Conservation (phyloP, 345 rosid species). For the Fremontodendron californicum region DNA sequence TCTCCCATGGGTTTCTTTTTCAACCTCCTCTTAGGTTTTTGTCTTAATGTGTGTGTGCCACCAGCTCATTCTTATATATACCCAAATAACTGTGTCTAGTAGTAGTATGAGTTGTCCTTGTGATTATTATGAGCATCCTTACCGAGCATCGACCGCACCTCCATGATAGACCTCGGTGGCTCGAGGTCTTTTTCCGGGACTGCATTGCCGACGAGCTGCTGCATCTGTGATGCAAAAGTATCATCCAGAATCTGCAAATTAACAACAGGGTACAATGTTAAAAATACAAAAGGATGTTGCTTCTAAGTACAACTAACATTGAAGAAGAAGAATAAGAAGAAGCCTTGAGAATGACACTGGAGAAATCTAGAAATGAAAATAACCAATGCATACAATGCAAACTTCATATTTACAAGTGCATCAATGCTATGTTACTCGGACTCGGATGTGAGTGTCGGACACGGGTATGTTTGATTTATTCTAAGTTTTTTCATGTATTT, state of each 20-base stretch:
- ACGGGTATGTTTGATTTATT: too few relatives aligned
- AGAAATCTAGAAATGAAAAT: background rate
- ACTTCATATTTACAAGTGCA: background rate
- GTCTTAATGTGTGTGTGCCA: background rate
- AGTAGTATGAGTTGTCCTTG: slow-evolving; percentile 63
- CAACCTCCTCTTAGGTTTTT: too few relatives aligned
- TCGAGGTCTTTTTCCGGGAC: slow-evolving; percentile 83
- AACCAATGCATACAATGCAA: background rate
- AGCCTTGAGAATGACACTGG: background rate
- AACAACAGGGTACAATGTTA: background rate
- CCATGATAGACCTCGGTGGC: slow-evolving; percentile 86
- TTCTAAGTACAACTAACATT: background rate
- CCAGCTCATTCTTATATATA: background rate
- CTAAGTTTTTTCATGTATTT: too few relatives aligned
- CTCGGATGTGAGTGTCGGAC: too few relatives aligned
- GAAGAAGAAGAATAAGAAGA: background rate
- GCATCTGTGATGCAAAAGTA: slow-evolving; percentile 91
- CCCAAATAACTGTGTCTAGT: slow-evolving; percentile 22
- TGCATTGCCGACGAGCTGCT: slow-evolving; percentile 83
- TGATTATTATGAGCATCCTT: slow-evolving; percentile 73
- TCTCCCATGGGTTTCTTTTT: background rate
- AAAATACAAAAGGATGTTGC: background rate
- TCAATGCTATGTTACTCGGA: too few relatives aligned
- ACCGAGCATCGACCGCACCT: slow-evolving; percentile 86
- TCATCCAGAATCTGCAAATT: slow-evolving; percentile 77